Percentiles rank a stretch among this genome's conserved stretches.
These are phyloP conservation scores for Microcos paniculata DNA, from an alignment of 345 rosid species.

Conservation along the genomic window DNA sequence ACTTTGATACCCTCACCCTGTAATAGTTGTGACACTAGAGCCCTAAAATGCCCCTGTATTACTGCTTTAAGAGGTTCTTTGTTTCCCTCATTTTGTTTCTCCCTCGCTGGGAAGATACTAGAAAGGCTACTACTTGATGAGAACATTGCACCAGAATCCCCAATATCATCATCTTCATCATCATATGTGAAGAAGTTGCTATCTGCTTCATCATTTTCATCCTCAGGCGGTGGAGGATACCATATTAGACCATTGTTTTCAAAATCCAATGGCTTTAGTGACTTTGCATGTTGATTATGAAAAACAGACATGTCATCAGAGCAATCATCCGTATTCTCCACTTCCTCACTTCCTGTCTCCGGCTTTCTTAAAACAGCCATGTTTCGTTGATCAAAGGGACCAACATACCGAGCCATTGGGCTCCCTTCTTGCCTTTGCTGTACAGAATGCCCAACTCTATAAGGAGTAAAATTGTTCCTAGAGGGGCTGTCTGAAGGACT, in stretches of 20 bases:
- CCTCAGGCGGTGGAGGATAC: slow-evolving; percentile 92
- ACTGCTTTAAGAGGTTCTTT: slow-evolving; percentile 73
- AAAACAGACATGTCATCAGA: slow-evolving; percentile 36
- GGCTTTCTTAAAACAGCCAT: slow-evolving; percentile 59
- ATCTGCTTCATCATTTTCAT: slow-evolving; percentile 78
- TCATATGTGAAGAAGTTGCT: slow-evolving; percentile 66
- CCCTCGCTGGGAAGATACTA: slow-evolving; percentile 53
- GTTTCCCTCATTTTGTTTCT: slow-evolving; percentile 60
- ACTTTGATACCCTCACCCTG: slow-evolving; percentile 64
- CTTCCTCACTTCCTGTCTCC: slow-evolving; percentile 43
- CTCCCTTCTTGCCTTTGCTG: slow-evolving; percentile 66
- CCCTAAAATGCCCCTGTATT: slow-evolving; percentile 89
- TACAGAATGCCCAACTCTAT: slow-evolving; percentile 70
- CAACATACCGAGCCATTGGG: slow-evolving; percentile 42
- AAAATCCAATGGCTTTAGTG: slow-evolving; percentile 68
- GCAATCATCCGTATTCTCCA: slow-evolving; percentile 47
- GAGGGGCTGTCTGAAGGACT: slow-evolving; percentile 90
- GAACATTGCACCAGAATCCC: slow-evolving; percentile 73
- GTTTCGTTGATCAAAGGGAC: slow-evolving; percentile 54
- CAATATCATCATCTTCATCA: slow-evolving; percentile 85
- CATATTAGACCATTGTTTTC: slow-evolving; percentile 82
- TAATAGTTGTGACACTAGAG: slow-evolving; percentile 90
- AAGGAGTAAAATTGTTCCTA: slow-evolving; percentile 77
- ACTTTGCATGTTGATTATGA: slow-evolving; percentile 37
- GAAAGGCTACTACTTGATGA: slow-evolving; percentile 81